Percentiles rank a stretch among this genome's conserved stretches.
These are phyloP conservation scores for Epichloe aotearoae DNA, from an alignment of 2,329 filamentous ascomycete species.

Conservation along the genomic window DNA sequence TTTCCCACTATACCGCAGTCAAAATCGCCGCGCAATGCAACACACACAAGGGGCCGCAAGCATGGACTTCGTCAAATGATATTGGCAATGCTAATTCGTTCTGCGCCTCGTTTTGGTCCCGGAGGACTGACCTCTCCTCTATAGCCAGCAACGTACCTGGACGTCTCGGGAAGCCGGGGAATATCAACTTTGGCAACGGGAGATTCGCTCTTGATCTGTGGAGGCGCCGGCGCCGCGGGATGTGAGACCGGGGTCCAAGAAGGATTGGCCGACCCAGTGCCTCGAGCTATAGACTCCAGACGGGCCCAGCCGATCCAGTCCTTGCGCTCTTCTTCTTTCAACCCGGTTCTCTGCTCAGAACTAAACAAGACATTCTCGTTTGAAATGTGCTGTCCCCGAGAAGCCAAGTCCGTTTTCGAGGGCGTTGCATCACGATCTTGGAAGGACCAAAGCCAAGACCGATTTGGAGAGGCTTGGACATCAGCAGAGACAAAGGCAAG, in stretches of 20 bases:
- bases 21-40: neutral
- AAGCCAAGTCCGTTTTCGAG: constrained; percentile 8
- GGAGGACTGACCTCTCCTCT: constrained; percentile 17
- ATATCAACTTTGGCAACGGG: constrained; percentile 15
- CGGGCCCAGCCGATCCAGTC: constrained; percentile 75
- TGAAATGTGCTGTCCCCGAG: constrained; percentile 10
- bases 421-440: constrained; percentile 34
- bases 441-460: constrained; percentile 71
- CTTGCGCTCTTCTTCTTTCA: constrained; percentile 42
- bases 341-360: constrained; percentile 33
- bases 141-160: constrained; percentile 17
- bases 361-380: constrained; percentile 28
- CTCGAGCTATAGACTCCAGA: constrained; percentile 40
- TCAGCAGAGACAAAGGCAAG: constrained; percentile 78
- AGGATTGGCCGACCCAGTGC: constrained; percentile 16
- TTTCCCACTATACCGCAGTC: neutral
- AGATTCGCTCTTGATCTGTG: constrained; percentile 24
- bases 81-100: constrained; percentile 21
- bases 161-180: constrained; percentile 17
- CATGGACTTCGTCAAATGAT: constrained; percentile 24
- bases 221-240: constrained; percentile 16
- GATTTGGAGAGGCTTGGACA: constrained; percentile 64
- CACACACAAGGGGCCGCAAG: too few species aligned
- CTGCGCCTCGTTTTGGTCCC: constrained; percentile 14
- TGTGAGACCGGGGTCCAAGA: constrained; percentile 20